Base-by-base conservation (phyloP, 805 yeast species). In the Yamadazyma tumulicola region DNA sequence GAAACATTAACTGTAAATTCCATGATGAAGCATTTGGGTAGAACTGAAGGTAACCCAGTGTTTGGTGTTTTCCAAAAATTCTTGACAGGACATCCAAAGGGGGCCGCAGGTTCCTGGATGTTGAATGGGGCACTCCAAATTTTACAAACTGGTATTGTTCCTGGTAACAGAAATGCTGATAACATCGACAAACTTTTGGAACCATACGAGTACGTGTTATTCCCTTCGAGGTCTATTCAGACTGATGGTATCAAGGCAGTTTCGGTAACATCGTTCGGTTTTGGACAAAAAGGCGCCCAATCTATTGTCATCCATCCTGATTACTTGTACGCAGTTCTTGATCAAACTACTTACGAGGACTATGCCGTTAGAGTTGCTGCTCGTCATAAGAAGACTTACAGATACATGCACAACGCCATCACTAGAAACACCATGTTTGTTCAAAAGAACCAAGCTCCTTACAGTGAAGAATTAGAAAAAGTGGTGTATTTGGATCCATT, bases 41-140 rank as follows among this genome's bases (percentile, higher is more conserved):
- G 99, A 71, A 70, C 95, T 38, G 88, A 85, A 70, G 99, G 99
- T 70, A 94, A 93, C 71, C 95, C 98, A 45, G 89, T 94, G 32
- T 74, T 83, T 51, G 97, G 97, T 77, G 94, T 93, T 37, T 91
- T 94, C 95, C 99, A 93, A 71, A 93, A 93, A 69, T 93, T 77
- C 79, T 78, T 93, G 58, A 93, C 99, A 53, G 99, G 99, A 69
- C 99, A 93, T 74, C 98, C 98, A 54, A 93, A 93, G 85, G 99
- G 99, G 78, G 98, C 98, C 53, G 99, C 99, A 39, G 99, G 97
- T 76, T 97, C 99, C 39, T 93, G 98, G 98, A 93, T 93, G 98
- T 70, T 93, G 77, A 94, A 93, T 66, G 99, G 99, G 67, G 96
- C 87, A 38, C 70, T 93, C 49, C 99, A 93, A 73, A 81, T 89